Base-by-base conservation (phyloP, 176 grass and related monocot species). In the Canna indica region DNA sequence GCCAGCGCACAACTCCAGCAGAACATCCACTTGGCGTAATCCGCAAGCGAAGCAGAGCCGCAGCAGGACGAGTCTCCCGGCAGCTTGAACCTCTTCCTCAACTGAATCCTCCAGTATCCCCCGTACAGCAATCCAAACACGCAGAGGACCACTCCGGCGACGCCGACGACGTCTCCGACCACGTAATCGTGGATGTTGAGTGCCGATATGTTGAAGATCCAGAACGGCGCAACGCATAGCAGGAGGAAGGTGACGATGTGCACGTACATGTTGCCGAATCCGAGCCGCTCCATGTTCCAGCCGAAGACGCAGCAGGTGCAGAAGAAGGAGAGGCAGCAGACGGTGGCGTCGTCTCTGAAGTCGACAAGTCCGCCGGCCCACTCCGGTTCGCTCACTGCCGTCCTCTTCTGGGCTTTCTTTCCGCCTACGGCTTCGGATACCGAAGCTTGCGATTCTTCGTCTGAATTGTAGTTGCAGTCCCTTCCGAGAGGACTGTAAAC, bases 251-350 rank as follows among this genome's bases (percentile, higher is more conserved):
- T 59, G 14, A 42, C 53, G 13, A 29, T 28, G 71, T 73, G 71
- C 20, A 73, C 71, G 54, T 73, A 73, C 71, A 59, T 73, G 53
- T 73, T 73, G 10, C 71, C 71, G 35, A 73, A 59, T 7, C 71
- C 53, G 15, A 73, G 71, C 71, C 71, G 10, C 34, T 59, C 71
- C 71, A 60, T 73, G 71, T 73, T 73, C 71, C 71, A 73, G 13
- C 71, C 71, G 53, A 73, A 73, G 3, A 73, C 50, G 25, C 71
- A 73, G 71, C 33, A 73, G 31, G 52, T 73, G 53, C 71, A 73
- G 71, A 73, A 73, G 34, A 39, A 38, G 1, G 54, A 60, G 24
- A 73, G 71, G 14, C n/a, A 59, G 34, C n/a, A 36, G 33, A 39
- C 25, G 25, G 25, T n/a, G 17, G 27, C 20, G 36, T 73, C 52